Percentiles rank a stretch among this genome's conserved stretches.
These are phyloP conservation scores for Mucor racemosus DNA, from an alignment of 371 early-diverging fungal species.

Conservation along the genomic window DNA sequence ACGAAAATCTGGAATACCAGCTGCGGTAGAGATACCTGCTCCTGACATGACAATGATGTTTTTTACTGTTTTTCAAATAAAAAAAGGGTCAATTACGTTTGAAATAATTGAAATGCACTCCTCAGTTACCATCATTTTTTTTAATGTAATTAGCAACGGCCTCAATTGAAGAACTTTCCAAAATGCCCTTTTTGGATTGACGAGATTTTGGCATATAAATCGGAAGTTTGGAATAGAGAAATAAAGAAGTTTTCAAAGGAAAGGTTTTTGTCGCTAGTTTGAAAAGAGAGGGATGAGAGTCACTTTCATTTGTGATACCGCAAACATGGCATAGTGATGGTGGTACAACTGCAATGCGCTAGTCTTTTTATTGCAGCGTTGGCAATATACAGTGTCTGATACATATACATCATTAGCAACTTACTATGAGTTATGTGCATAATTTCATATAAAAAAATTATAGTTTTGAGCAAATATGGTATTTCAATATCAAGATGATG, in stretches of 20 bases:
- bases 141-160: conserved; percentile 37
- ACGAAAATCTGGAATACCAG: conserved; percentile 94
- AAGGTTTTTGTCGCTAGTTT: background rate
- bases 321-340: background rate
- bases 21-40: conserved; percentile 93
- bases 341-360: background rate
- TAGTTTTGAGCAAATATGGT: too few species aligned
- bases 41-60: conserved; percentile 93
- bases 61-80: conserved; percentile 47
- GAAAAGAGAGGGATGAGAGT: background rate
- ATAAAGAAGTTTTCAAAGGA: background rate
- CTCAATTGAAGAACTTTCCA: conserved; percentile 31
- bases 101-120: background rate
- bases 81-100: background rate
- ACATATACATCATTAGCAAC: too few species aligned
- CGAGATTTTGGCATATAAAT: conserved; percentile 12
- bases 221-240: background rate
- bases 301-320: conserved; percentile 2
- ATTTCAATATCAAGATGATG: too few species aligned
- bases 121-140: conserved; percentile 29
- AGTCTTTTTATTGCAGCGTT: background rate
- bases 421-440: too few species aligned
- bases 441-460: too few species aligned
- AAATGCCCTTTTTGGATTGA: conserved; percentile 17
- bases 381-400: too few species aligned